Percentiles rank a stretch among this genome's conserved stretches.
Evolutionary conservation across 441 rosid genomes (phyloP).

Genomic region (Corymbia citriodora): DNA sequence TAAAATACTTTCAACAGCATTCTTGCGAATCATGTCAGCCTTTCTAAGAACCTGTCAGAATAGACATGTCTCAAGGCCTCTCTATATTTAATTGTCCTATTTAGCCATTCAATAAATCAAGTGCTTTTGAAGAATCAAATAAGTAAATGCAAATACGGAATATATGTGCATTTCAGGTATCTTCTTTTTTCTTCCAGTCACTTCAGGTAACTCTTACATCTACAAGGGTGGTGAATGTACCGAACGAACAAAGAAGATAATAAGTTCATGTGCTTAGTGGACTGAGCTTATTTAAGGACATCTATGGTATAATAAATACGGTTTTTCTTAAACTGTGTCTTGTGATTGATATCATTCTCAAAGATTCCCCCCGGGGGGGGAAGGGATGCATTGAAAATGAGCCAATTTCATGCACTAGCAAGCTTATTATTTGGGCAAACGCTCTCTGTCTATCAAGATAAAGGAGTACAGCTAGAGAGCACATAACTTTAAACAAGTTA

Average conservation of each 20-base stretch:
- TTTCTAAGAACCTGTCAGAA: constrained; percentile 79
- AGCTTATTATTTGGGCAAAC: neutral
- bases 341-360: neutral
- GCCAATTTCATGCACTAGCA: neutral
- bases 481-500: neutral
- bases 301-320: neutral
- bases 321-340: neutral
- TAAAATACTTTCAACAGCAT: constrained; percentile 95
- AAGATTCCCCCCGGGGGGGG: neutral
- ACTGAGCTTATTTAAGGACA: neutral
- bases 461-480: neutral
- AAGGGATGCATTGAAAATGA: neutral
- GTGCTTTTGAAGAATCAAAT: neutral
- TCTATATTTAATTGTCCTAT: neutral
- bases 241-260: neutral
- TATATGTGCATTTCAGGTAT: neutral
- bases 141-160: neutral
- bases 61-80: neutral
- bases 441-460: neutral
- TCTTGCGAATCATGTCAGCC: constrained; percentile 96
- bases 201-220: neutral
- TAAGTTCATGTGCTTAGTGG: neutral
- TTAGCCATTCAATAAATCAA: neutral
- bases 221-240: neutral
- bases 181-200: neutral